Conservation (phyloP, 2,329 filamentous ascomycete genomes). For the Diaporthe humulicola region DNA sequence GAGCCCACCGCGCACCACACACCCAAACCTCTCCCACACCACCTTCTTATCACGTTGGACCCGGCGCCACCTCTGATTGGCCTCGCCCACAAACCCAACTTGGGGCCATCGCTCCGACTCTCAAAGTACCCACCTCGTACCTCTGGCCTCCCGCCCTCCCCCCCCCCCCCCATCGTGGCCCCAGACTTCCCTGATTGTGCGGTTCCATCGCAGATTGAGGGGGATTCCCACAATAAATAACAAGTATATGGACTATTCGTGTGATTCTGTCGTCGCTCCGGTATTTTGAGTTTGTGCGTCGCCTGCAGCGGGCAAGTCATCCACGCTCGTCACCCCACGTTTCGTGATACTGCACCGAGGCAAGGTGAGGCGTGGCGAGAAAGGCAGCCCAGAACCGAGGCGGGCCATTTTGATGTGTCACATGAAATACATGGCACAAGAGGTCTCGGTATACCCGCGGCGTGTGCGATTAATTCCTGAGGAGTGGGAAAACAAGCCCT, state of each 20-base stretch:
- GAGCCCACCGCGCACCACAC: slow-evolving; percentile 21
- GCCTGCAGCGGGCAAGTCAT: slow-evolving; percentile 24
- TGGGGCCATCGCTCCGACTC: background rate
- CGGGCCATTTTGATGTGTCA: background rate
- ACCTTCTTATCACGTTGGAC: slow-evolving; percentile 40
- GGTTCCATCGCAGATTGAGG: slow-evolving; percentile 20
- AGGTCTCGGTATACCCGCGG: background rate
- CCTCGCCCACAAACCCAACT: background rate
- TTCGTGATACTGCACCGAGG: slow-evolving; percentile 18
- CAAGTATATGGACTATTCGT: background rate
- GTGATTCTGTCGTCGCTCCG: background rate
- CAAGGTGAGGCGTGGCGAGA: background rate
- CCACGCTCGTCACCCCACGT: slow-evolving; percentile 26
- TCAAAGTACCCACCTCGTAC: slow-evolving; percentile 18
- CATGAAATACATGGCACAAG: background rate
- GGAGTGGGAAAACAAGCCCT: background rate
- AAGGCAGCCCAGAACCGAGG: background rate
- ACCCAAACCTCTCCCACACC: slow-evolving; percentile 18
- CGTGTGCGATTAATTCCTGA: background rate
- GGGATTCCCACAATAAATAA: slow-evolving; percentile 1
- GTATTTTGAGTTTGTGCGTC: slow-evolving; percentile 23
- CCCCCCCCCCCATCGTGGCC: background rate
- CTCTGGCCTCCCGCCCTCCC: background rate
- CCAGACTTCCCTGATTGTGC: slow-evolving; percentile 16
- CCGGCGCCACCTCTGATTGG: slow-evolving; percentile 34